Conservation (phyloP, 257 asterid genomes). For the Rubia yunnanensis region DNA sequence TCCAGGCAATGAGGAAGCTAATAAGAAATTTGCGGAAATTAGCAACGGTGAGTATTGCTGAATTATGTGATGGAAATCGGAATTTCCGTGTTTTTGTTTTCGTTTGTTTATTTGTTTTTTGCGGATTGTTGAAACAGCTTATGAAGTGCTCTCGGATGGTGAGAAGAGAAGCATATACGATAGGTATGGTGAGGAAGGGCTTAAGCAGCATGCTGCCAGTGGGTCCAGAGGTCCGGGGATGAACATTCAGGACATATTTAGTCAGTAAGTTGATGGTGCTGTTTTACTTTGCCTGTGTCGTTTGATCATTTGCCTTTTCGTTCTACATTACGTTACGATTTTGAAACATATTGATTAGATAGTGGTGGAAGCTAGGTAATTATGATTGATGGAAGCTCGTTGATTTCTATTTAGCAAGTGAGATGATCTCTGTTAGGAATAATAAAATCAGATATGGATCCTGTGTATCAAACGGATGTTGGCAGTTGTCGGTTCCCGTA, state of each 20-base stretch:
- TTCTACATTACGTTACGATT: not conserved
- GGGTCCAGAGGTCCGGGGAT: constrained; percentile 83
- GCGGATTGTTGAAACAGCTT: constrained; percentile 40
- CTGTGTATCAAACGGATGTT: not conserved
- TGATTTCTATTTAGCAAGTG: not conserved
- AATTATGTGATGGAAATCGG: not conserved
- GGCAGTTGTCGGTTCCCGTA: no score
- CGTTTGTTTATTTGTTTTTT: not conserved
- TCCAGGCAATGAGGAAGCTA: constrained; percentile 89
- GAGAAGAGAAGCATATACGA: constrained; percentile 83
- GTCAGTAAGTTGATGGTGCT: constrained; percentile 46
- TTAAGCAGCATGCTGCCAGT: constrained; percentile 79
- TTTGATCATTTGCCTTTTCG: not conserved
- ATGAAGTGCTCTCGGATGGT: constrained; percentile 77
- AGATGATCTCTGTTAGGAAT: not conserved
- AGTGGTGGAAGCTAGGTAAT: not conserved
- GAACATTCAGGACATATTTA: constrained; percentile 82
- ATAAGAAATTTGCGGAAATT: constrained; percentile 85
- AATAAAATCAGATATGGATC: not conserved
- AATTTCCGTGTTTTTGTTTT: not conserved
- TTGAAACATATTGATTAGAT: not conserved
- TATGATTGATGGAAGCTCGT: not conserved
- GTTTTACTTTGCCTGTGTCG: not conserved
- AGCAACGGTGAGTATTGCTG: constrained; percentile 50
- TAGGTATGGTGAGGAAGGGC: constrained; percentile 84